Evolutionary conservation across 139 green algal species (phyloP).

Genomic region (Pseudopediastrum boryanum): DNA sequence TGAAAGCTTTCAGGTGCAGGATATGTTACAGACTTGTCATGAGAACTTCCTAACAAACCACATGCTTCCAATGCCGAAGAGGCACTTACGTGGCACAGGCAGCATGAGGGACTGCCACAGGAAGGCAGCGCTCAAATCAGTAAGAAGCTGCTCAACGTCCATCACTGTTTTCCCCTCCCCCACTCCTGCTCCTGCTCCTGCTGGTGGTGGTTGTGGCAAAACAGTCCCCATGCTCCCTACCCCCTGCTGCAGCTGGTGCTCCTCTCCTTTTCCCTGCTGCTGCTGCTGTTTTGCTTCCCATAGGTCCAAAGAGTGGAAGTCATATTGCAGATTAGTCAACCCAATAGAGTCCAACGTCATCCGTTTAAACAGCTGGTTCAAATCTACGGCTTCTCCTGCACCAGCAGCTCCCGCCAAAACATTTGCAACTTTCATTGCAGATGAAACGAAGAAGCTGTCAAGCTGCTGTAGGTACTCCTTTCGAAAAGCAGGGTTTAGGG

Average conservation of each 20-base stretch:
- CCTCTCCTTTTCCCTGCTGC: neutral
- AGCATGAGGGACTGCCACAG: constrained; percentile 7
- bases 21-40: no score
- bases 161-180: neutral
- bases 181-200: constrained; percentile 3
- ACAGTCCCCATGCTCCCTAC: no score
- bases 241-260: constrained; percentile 10
- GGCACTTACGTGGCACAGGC: constrained; percentile 24
- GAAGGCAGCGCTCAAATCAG: neutral
- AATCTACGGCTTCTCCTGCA: neutral
- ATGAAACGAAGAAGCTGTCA: constrained; percentile 3
- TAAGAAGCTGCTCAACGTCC: constrained; percentile 3
- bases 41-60: no score
- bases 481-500: constrained; percentile 16
- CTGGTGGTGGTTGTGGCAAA: no score
- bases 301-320: neutral
- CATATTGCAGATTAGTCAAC: constrained; percentile 2
- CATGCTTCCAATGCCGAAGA: neutral
- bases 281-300: constrained; percentile 34
- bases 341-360: constrained; percentile 16
- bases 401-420: neutral
- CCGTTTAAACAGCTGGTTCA: constrained; percentile 5
- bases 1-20: no score
- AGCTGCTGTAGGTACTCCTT: constrained; percentile 20
- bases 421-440: neutral